Evolutionary conservation across 2,329 filamentous ascomycete species (phyloP).

Genomic region (Ceratocystis alfenasii): DNA sequence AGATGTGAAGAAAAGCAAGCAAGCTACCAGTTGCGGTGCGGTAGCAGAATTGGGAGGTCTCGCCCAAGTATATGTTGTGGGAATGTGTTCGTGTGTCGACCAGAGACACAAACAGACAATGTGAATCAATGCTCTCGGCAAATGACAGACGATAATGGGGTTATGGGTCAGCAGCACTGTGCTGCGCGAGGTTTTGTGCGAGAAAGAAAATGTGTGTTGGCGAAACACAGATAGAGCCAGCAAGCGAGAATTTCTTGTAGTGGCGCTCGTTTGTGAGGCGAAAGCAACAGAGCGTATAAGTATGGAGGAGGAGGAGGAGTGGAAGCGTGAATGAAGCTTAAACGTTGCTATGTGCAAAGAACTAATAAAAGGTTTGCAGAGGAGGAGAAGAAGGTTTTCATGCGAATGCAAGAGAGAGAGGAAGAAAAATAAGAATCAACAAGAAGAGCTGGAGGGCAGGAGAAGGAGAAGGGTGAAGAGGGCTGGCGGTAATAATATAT

Average conservation of each 20-base stretch:
- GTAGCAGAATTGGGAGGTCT: neutral
- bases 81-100: neutral
- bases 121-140: slow-evolving; percentile 1
- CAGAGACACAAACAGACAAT: neutral
- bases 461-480: neutral
- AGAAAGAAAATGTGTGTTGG: neutral
- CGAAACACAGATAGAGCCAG: neutral
- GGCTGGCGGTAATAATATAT: slow-evolving; percentile 6
- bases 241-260: neutral
- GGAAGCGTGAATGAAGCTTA: neutral
- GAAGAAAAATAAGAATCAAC: neutral
- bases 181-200: too few relatives aligned
- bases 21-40: neutral
- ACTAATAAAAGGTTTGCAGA: slow-evolving; percentile 5
- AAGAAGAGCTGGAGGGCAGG: neutral
- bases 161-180: neutral
- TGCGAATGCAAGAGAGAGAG: neutral
- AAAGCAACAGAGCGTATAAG: slow-evolving; percentile 4
- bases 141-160: neutral
- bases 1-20: neutral
- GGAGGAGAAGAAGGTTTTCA: neutral
- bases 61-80: neutral
- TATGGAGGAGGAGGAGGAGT: neutral
- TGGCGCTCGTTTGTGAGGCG: slow-evolving; percentile 6
- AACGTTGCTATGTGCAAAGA: neutral